A percentile compares a stretch with the other conserved stretches of the same genome.
phyloP scores from a whole-genome alignment of 495 filamentous ascomycete species.

The Sporormia fimetaria region DNA sequence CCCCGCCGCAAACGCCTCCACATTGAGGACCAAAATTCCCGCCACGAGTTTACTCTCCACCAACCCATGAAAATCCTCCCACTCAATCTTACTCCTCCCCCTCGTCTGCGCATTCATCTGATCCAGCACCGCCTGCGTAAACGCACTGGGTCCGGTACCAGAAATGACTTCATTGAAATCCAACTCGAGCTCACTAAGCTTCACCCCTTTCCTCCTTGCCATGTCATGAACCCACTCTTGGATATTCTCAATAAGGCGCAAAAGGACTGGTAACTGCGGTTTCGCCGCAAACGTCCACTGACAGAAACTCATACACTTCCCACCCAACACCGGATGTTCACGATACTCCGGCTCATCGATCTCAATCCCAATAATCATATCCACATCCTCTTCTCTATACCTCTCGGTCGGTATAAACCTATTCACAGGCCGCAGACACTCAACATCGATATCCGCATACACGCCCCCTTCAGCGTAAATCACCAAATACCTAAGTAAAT shows the following conservation, averaged over 20 bases:
- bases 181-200: slow-evolving; percentile 44
- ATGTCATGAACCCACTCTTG: slow-evolving; percentile 47
- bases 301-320: slow-evolving; percentile 52
- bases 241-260: slow-evolving; percentile 49
- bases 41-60: slow-evolving; percentile 45
- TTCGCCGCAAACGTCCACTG: slow-evolving; percentile 61
- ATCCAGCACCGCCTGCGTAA: slow-evolving; percentile 47
- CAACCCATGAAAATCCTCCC: slow-evolving; percentile 49
- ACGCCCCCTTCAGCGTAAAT: slow-evolving; percentile 45
- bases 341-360: slow-evolving; percentile 52
- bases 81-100: slow-evolving; percentile 37
- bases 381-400: slow-evolving; percentile 39
- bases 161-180: slow-evolving; percentile 58
- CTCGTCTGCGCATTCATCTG: slow-evolving; percentile 39
- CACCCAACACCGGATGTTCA: slow-evolving; percentile 49
- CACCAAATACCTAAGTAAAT: slow-evolving; percentile 44
- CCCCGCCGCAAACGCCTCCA: slow-evolving; percentile 53
- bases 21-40: slow-evolving; percentile 47
- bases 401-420: slow-evolving; percentile 37
- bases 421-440: slow-evolving; percentile 36
- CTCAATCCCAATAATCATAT: slow-evolving; percentile 54
- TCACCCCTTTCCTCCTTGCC: slow-evolving; percentile 40
- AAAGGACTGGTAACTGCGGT: slow-evolving; percentile 50
- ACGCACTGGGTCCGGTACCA: slow-evolving; percentile 56
- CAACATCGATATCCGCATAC: slow-evolving; percentile 42